phyloP scores from a whole-genome alignment of 495 filamentous ascomycete genomes.

The Ascobolus immersus region DNA sequence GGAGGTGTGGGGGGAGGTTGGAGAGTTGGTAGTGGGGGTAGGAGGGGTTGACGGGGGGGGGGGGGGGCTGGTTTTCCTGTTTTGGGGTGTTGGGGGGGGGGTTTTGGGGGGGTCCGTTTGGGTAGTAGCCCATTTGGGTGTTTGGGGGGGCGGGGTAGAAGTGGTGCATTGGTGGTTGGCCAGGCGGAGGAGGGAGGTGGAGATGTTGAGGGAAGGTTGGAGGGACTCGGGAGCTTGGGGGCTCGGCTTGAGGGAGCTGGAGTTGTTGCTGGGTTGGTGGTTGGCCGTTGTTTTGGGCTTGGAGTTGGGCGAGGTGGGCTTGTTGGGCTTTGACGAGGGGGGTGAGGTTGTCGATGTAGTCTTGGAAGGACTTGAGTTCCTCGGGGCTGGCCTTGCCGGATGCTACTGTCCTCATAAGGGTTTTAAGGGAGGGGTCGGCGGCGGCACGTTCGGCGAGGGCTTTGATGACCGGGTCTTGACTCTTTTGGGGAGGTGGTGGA shows the following conservation, averaged over 20 bases:
- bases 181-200: no score
- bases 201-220: no score
- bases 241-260: no score
- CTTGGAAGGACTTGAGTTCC: slow-evolving; percentile 70
- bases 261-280: no score
- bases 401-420: slow-evolving; percentile 89
- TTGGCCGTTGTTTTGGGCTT: no score
- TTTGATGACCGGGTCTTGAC: slow-evolving; percentile 82
- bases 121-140: no score
- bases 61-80: slow-evolving; percentile 20
- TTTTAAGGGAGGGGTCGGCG: slow-evolving; percentile 64
- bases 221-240: no score
- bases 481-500: slow-evolving; percentile 16
- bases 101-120: slow-evolving; percentile 4
- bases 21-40: slow-evolving; percentile 11
- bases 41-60: slow-evolving; percentile 26
- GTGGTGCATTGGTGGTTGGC: no score
- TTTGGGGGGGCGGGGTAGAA: slow-evolving; percentile 6
- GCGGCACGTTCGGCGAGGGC: slow-evolving; percentile 71
- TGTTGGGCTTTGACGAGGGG: slow-evolving; percentile 16
- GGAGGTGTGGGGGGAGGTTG: no score
- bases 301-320: slow-evolving; percentile 6
- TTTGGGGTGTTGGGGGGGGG: slow-evolving; percentile 6
- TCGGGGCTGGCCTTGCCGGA: slow-evolving; percentile 54
- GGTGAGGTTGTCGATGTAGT: slow-evolving; percentile 64